These are phyloP conservation scores for Cryptococcus hybrid DNA, from an alignment of 1,284 basidiomycete species.

Conservation along the genomic window DNA sequence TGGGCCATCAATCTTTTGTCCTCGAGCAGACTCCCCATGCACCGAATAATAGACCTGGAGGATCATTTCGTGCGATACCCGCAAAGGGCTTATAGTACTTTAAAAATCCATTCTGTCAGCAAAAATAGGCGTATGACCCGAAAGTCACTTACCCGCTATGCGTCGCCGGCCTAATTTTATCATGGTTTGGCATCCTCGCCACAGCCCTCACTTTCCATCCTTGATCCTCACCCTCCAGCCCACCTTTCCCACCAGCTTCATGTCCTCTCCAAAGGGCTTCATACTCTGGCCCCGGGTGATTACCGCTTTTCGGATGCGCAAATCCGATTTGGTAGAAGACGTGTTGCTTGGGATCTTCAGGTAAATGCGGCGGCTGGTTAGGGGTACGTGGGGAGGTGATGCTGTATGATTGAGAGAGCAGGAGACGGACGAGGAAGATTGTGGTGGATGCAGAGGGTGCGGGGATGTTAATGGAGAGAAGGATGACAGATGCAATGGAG, in stretches of 20 bases:
- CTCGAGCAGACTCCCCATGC: constrained; percentile 30
- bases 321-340: constrained; percentile 40
- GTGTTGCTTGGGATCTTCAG: constrained; percentile 32
- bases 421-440: constrained; percentile 45
- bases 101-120: not conserved
- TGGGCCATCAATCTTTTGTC: constrained; percentile 28
- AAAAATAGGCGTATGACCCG: not conserved
- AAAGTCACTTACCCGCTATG: constrained; percentile 35
- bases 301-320: constrained; percentile 28
- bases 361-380: constrained; percentile 29
- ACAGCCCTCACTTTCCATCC: constrained; percentile 38
- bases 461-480: constrained; percentile 33
- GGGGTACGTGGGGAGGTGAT: constrained; percentile 42
- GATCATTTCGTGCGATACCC: constrained; percentile 41
- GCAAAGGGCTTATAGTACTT: constrained; percentile 46
- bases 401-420: constrained; percentile 39
- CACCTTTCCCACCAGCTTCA: constrained; percentile 23
- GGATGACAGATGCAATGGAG: constrained; percentile 38
- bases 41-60: constrained; percentile 48
- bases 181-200: constrained; percentile 44
- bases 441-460: constrained; percentile 35
- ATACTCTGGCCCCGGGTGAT: constrained; percentile 24
- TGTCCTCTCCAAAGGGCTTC: constrained; percentile 40
- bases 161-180: constrained; percentile 46
- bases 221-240: constrained; percentile 2